Evolutionary conservation across 1,139 yeast species (phyloP), one percentile per base, ranked within the genome.

Genomic region (Hemisphaericaspora xylofermentans): DNA sequence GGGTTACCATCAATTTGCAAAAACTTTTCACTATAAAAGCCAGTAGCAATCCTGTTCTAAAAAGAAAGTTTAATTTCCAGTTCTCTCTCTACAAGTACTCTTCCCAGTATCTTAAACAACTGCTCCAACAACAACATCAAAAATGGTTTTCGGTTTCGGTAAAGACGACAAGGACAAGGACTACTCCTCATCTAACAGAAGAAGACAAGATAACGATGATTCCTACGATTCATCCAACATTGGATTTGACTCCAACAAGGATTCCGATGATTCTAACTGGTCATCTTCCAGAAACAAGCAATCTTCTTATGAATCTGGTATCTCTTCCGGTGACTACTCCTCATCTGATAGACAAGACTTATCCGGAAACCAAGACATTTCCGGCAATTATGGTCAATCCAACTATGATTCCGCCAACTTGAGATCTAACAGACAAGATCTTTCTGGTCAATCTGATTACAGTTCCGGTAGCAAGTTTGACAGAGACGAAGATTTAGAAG

Each of bases 121-220:
- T n/a, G n/a, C n/a, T n/a, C n/a, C n/a, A n/a, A 17, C 16, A 13
- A 27, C 17, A 14, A 27, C 16, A 24, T 6, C 22, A 36, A 57
- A 40, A 52, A 61, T 61, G 66, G 66, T 54, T 43, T 61, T 61
- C 44, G 66, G 65, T 34, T 58, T 61, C 29, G 66, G 66, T 46
- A 50, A 52, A 40, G 50, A 50, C 46, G 44, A 49, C 27, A 41
- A 46, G 25, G 44, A 50, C 43, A 29, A 41, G 36, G 33, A 34
- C 34, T 13, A 26, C 14, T 19, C 35, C 15, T 24, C 37, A 12
- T 28, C 35, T 22, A 22, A n/a, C 13, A 16, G 27, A 27, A 41
- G 41, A 32, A 41, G 47, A 35, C 25, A 42, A 13, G 40, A 34
- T 26, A 34, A 42, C 22, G 27, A 40, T 34, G 50, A 44, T 33